These are phyloP conservation scores for Cadophora malorum DNA, from an alignment of 2,329 filamentous ascomycete species.

Conservation along the genomic window DNA sequence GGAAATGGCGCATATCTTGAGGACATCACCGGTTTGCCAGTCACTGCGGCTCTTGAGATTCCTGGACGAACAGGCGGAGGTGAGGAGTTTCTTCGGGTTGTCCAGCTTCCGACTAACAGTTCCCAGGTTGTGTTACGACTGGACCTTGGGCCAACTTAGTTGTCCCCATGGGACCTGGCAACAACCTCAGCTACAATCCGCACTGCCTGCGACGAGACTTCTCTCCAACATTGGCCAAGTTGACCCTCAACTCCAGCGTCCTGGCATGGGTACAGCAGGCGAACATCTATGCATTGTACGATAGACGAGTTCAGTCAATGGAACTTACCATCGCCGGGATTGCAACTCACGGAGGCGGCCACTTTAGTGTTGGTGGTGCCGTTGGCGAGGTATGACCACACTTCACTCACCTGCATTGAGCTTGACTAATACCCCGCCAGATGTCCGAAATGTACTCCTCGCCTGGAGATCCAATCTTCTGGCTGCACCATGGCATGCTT, in stretches of 20 bases:
- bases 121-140: slow-evolving; percentile 1
- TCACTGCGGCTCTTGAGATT: slow-evolving; percentile 9
- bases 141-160: slow-evolving; percentile 15
- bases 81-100: background rate
- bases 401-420: background rate
- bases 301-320: slow-evolving; percentile 15
- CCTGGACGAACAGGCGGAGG: slow-evolving; percentile 16
- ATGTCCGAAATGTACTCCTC: slow-evolving; percentile 16
- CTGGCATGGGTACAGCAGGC: slow-evolving; percentile 4
- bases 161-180: slow-evolving; percentile 14
- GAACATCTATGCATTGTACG: background rate
- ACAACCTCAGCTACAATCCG: slow-evolving; percentile 21
- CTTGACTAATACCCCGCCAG: background rate
- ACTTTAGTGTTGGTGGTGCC: slow-evolving; percentile 18
- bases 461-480: slow-evolving; percentile 12
- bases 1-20: slow-evolving; percentile 21
- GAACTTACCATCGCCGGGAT: slow-evolving; percentile 7
- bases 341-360: slow-evolving; percentile 6
- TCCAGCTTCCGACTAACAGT: background rate
- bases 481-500: slow-evolving; percentile 9
- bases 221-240: slow-evolving; percentile 7
- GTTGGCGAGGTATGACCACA: slow-evolving; percentile 16
- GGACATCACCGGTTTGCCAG: slow-evolving; percentile 3
- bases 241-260: slow-evolving; percentile 12
- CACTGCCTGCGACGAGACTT: slow-evolving; percentile 23